Percentiles rank a stretch among this genome's conserved stretches.
Evolutionary conservation across 495 filamentous ascomycete species (phyloP).

Genomic region (Talaromyces wortmannii): DNA sequence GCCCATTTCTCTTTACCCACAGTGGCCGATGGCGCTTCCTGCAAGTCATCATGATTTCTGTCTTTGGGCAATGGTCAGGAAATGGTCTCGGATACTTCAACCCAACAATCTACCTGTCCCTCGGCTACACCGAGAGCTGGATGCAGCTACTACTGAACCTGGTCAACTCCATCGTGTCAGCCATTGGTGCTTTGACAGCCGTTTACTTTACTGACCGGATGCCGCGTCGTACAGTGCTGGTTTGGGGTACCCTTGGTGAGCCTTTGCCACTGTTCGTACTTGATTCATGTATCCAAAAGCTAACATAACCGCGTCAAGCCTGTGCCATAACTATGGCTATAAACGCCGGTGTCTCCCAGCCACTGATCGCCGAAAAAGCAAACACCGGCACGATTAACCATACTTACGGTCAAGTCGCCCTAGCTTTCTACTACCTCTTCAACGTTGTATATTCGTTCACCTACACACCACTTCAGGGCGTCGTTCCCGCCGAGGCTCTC

Average conservation of each 20-base stretch:
- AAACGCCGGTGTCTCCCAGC: constrained; percentile 30
- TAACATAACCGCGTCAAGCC: constrained; percentile 11
- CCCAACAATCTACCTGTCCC: constrained; percentile 26
- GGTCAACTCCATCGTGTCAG: constrained; percentile 59
- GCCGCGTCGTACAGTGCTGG: constrained; percentile 53
- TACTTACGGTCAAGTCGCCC: constrained; percentile 44
- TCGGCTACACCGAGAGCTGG: constrained; percentile 36
- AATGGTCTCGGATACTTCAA: constrained; percentile 46
- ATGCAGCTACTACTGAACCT: constrained; percentile 57
- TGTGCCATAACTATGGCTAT: constrained; percentile 42
- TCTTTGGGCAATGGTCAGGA: constrained; percentile 48
- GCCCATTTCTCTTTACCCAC: constrained; percentile 52
- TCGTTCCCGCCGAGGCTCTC: constrained; percentile 64
- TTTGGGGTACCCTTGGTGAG: constrained; percentile 44
- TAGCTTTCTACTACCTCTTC: constrained; percentile 66
- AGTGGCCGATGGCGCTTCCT: constrained; percentile 55
- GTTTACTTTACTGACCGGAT: constrained; percentile 62
- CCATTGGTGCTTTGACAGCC: constrained; percentile 59
- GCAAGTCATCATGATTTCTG: constrained; percentile 54
- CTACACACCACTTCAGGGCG: constrained; percentile 63
- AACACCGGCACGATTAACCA: constrained; percentile 30
- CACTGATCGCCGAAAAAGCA: constrained; percentile 22
- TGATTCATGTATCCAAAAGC: constrained; percentile 23
- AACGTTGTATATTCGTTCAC: constrained; percentile 59
- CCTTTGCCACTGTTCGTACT: constrained; percentile 25